Base-by-base conservation (phyloP, 2,329 filamentous ascomycete species). In the Setomelanomma holmii region DNA sequence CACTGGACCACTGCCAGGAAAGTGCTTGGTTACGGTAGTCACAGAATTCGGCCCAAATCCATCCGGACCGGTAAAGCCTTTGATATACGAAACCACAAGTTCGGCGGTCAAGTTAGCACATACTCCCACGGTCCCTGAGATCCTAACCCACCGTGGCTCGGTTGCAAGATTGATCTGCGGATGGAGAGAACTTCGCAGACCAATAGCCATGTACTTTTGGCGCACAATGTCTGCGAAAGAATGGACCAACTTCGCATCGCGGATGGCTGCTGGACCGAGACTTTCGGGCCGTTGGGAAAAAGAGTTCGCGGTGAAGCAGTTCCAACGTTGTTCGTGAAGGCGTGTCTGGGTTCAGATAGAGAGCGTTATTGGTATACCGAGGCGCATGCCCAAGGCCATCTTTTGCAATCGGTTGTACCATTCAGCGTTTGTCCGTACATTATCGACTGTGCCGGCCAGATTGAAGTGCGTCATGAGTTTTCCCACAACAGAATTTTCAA, bases 251-350 rank as follows among this genome's bases (percentile, higher is more conserved):
- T 75, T 68, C 0, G 78, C 66, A 14, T 78, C 75, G 2, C 81
- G 72, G 0, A 83, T 58, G 0, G 82, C 82, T 5, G 80, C 81
- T 7, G 84, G 65, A 0, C 82, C 82, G 6, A 82, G 60, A 0
- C 76, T 76, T 50, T 82, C 80, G 0, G 82, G 82, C 81, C 82
- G 84, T 47, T 80, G 76, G 0, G 78, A 81, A 54, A 84, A 78
- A 0, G 66, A 69, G 0, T 75, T 78, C 0, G 79, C 78, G 0
- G 66, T 62, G 54, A 79, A 78, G 0, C 77, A 3, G 76, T 80
- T 2, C 76, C 80, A 1, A 77, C 54, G 27, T 78, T 76, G 22
- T 78, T 72, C 1, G 75, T 76, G 60, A 79, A 80, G 3, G 74
- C 67, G 51, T 82, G 78, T 1, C 78, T 75, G 0, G 80, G 80